Percentiles rank a stretch among this genome's conserved stretches.
These are phyloP conservation scores for Corylus heterophylla DNA, from an alignment of 306 rosid genomes.

Conservation along the genomic window DNA sequence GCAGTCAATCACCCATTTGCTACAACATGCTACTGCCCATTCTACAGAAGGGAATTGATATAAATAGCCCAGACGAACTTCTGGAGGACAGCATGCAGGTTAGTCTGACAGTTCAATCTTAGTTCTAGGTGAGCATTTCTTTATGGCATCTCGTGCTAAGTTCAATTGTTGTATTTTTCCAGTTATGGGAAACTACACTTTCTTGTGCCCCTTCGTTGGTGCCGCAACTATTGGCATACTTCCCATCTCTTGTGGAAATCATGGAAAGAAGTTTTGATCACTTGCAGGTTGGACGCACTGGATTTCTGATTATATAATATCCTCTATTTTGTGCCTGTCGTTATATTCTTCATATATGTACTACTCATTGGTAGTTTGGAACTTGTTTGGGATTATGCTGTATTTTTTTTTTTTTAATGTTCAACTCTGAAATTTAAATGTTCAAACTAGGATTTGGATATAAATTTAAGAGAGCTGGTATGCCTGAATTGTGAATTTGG, in stretches of 20 bases:
- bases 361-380: background rate
- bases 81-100: slow-evolving; percentile 98
- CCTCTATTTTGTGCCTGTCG: background rate
- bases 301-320: slow-evolving; percentile 17
- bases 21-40: slow-evolving; percentile 79
- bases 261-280: slow-evolving; percentile 93
- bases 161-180: slow-evolving; percentile 37
- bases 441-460: background rate
- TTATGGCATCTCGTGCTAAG: slow-evolving; percentile 26
- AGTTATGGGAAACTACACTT: slow-evolving; percentile 98
- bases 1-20: slow-evolving; percentile 82
- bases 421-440: background rate
- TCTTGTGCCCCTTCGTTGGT: slow-evolving; percentile 93
- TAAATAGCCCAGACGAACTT: slow-evolving; percentile 88
- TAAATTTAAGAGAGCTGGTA: background rate
- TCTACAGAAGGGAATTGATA: slow-evolving; percentile 79
- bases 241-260: slow-evolving; percentile 77
- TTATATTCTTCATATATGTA: background rate
- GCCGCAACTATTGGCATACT: slow-evolving; percentile 73
- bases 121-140: slow-evolving; percentile 5
- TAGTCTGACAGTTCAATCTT: slow-evolving; percentile 33
- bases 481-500: background rate
- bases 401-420: background rate
- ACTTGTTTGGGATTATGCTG: background rate
- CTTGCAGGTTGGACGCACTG: slow-evolving; percentile 68